A percentile compares a stretch with the other conserved stretches of the same genome.
Evolutionary conservation across 441 rosid genomes (phyloP).

Genomic region (Caryocar brasiliense): DNA sequence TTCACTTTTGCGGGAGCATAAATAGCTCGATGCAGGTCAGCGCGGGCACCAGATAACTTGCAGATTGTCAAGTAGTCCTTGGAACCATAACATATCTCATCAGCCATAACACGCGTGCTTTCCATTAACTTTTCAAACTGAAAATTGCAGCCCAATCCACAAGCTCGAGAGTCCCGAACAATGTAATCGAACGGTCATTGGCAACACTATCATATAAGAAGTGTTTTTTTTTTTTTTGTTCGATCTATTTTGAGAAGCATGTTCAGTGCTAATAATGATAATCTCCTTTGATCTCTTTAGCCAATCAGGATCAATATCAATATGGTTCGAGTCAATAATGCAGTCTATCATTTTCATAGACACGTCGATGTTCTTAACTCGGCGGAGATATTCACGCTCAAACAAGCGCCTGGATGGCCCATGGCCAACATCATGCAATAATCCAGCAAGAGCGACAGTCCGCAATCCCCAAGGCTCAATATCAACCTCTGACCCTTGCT

Average conservation of each 20-base stretch:
- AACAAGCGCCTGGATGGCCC: constrained; percentile 74
- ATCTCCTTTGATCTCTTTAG: constrained; percentile 52
- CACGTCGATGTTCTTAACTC: constrained; percentile 39
- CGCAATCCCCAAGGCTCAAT: no score
- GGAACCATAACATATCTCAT: constrained; percentile 58
- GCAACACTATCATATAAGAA: constrained; percentile 66
- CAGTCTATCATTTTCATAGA: constrained; percentile 48
- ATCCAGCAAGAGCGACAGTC: no score
- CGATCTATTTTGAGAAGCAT: constrained; percentile 29
- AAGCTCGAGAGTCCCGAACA: constrained; percentile 58
- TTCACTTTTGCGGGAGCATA: constrained; percentile 67
- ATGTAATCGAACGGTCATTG: constrained; percentile 70
- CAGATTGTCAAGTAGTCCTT: constrained; percentile 55
- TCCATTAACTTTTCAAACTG: constrained; percentile 63
- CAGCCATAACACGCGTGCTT: constrained; percentile 50
- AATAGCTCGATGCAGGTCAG: constrained; percentile 63
- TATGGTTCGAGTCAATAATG: constrained; percentile 46
- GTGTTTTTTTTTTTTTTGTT: constrained; percentile 27
- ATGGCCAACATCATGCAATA: constrained; percentile 81
- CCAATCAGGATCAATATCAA: constrained; percentile 45
- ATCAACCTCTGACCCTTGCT: no score
- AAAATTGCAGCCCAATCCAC: constrained; percentile 55
- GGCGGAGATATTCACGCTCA: constrained; percentile 54
- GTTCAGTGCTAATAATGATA: constrained; percentile 42
- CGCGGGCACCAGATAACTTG: constrained; percentile 56